Percentiles rank a stretch among this genome's conserved stretches.
phyloP scores from a whole-genome alignment of 2,329 filamentous ascomycete species.

The Exophiala spinifera region DNA sequence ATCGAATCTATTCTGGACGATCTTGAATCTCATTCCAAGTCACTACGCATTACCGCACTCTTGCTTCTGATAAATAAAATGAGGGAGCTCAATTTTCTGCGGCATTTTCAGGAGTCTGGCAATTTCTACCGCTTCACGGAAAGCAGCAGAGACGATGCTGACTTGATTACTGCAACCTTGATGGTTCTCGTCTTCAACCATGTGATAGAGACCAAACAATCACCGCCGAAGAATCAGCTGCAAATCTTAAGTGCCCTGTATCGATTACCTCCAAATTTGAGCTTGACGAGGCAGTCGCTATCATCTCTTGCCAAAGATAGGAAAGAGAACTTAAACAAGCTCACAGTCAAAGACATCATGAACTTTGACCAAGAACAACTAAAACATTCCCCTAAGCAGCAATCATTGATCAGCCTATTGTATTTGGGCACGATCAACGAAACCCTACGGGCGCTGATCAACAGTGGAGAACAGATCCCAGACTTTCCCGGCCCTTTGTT shows the following conservation, averaged over 20 bases:
- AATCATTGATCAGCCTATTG: conserved; percentile 3
- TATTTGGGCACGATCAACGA: conserved; percentile 25
- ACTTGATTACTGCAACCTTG: conserved; percentile 39
- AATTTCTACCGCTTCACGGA: conserved; percentile 67
- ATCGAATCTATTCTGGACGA: conserved; percentile 58
- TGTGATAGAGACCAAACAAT: conserved; percentile 13
- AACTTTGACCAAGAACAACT: conserved; percentile 19
- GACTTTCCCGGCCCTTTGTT: conserved; percentile 8
- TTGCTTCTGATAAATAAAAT: conserved; percentile 56
- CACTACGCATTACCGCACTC: conserved; percentile 48
- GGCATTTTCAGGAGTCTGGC: conserved; percentile 67
- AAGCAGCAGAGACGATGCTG: conserved; percentile 57
- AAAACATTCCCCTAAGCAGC: background rate
- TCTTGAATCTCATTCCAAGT: conserved; percentile 50
- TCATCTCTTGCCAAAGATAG: conserved; percentile 23
- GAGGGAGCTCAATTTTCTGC: conserved; percentile 39
- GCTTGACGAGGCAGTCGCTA: conserved; percentile 15
- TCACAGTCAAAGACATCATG: conserved; percentile 18
- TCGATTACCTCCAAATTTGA: conserved; percentile 15
- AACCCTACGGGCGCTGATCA: conserved; percentile 19
- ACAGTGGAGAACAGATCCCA: conserved; percentile 13
- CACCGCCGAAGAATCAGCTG: conserved; percentile 13
- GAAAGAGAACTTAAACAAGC: conserved; percentile 26
- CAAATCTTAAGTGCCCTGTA: conserved; percentile 16
- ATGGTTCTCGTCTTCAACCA: conserved; percentile 20